Evolutionary conservation across 2,329 filamentous ascomycete species (phyloP).

Genomic region (Periconia sp.): DNA sequence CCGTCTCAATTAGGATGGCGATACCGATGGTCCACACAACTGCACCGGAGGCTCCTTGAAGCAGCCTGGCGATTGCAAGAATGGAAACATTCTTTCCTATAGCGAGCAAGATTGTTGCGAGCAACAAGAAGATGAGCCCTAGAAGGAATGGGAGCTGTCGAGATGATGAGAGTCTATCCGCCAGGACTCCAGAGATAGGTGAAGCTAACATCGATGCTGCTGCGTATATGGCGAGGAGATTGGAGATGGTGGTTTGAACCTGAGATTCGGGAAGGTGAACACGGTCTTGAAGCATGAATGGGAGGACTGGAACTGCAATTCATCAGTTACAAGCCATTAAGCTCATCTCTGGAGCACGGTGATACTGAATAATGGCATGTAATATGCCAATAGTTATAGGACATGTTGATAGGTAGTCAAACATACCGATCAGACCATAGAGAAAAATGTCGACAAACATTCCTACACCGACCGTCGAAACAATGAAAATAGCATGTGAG

Average conservation of each 20-base stretch:
- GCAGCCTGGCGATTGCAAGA: constrained; percentile 58
- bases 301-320: constrained; percentile 61
- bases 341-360: too few relatives aligned
- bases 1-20: constrained; percentile 65
- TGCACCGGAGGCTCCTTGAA: constrained; percentile 64
- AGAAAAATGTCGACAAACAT: constrained; percentile 66
- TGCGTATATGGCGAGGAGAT: constrained; percentile 61
- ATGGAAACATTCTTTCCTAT: constrained; percentile 56
- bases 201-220: constrained; percentile 59
- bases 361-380: too few relatives aligned
- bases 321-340: too few relatives aligned
- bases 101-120: constrained; percentile 63
- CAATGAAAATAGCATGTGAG: constrained; percentile 65
- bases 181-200: constrained; percentile 60
- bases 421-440: constrained; percentile 57
- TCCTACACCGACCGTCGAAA: constrained; percentile 61
- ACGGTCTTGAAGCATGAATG: constrained; percentile 62
- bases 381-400: neutral
- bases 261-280: constrained; percentile 55
- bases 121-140: constrained; percentile 59
- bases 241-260: constrained; percentile 60
- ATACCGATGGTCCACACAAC: constrained; percentile 67
- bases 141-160: constrained; percentile 64
- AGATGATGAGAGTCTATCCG: constrained; percentile 58
- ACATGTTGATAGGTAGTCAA: neutral